These are phyloP conservation scores for Volutella citrinella DNA, from an alignment of 2,329 filamentous ascomycete genomes.

Conservation along the genomic window DNA sequence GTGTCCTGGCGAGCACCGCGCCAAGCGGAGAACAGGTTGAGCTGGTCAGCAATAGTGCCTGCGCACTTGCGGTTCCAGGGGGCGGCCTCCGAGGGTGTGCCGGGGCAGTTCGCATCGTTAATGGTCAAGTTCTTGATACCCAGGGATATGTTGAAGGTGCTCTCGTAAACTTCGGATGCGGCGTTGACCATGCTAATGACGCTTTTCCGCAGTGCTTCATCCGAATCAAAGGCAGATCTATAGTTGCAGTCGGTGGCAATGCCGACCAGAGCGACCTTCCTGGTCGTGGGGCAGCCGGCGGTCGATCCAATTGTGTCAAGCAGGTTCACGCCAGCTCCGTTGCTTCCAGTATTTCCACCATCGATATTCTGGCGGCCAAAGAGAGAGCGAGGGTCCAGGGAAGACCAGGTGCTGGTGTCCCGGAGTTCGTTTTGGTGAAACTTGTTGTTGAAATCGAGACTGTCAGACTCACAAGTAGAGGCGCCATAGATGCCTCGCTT, in stretches of 20 bases:
- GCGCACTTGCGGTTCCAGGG: conserved; percentile 84
- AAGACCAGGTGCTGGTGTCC: conserved; percentile 52
- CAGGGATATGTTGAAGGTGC: conserved; percentile 90
- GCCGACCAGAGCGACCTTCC: conserved; percentile 87
- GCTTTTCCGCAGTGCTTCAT: conserved; percentile 62
- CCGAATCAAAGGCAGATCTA: conserved; percentile 65
- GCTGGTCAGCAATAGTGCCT: conserved; percentile 67
- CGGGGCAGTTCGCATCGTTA: conserved; percentile 71
- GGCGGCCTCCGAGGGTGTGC: conserved; percentile 60
- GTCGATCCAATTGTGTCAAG: conserved; percentile 75
- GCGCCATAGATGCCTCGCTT: conserved; percentile 50
- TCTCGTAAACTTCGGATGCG: conserved; percentile 85
- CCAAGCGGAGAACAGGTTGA: conserved; percentile 89
- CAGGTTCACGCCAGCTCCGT: conserved; percentile 72
- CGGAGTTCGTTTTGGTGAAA: conserved; percentile 60
- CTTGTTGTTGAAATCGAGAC: conserved; percentile 74
- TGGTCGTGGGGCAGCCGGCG: conserved; percentile 81
- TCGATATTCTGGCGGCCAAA: conserved; percentile 74
- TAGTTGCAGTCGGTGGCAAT: conserved; percentile 94
- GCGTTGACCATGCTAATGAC: conserved; percentile 82
- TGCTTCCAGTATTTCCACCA: conserved; percentile 61
- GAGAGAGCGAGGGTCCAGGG: conserved; percentile 61
- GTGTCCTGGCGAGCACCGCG: conserved; percentile 71
- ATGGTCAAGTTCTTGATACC: conserved; percentile 85
- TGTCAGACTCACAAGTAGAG: conserved; percentile 69